These are phyloP conservation scores for Vanrija sp. DNA, from an alignment of 1,284 basidiomycete species.

Conservation along the genomic window DNA sequence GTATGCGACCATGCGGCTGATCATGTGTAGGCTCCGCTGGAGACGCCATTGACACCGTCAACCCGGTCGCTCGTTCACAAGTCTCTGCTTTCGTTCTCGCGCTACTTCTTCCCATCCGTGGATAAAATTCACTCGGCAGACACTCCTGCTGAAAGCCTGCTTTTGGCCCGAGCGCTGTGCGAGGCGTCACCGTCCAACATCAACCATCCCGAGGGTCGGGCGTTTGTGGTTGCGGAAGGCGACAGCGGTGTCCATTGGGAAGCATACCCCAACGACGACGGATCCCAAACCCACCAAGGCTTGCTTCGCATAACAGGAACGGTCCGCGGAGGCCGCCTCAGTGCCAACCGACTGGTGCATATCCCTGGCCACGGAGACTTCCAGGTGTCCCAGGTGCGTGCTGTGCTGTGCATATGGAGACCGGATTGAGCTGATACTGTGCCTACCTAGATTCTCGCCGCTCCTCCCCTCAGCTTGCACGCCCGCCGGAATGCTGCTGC, in stretches of 20 bases:
- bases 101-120: constrained; percentile 90
- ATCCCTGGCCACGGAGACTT: constrained; percentile 87
- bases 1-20: background rate
- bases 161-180: constrained; percentile 67
- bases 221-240: constrained; percentile 73
- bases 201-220: constrained; percentile 68
- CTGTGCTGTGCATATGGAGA: background rate
- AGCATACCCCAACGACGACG: constrained; percentile 38
- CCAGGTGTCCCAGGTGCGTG: constrained; percentile 69
- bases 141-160: constrained; percentile 62
- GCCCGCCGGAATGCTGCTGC: too few relatives aligned
- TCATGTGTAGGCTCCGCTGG: constrained; percentile 32
- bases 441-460: constrained; percentile 27
- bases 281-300: constrained; percentile 39
- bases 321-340: constrained; percentile 72
- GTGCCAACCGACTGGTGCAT: constrained; percentile 82
- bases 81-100: constrained; percentile 84
- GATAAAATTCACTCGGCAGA: constrained; percentile 53
- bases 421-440: background rate
- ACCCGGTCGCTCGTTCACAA: constrained; percentile 61
- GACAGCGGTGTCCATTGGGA: constrained; percentile 56
- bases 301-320: constrained; percentile 73
- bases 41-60: constrained; percentile 56
- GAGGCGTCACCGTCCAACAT: constrained; percentile 64
- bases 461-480: constrained; percentile 10